Evolutionary conservation across 768 basidiomycete genomes (phyloP).

Genomic region (Lentinus brumalis): DNA sequence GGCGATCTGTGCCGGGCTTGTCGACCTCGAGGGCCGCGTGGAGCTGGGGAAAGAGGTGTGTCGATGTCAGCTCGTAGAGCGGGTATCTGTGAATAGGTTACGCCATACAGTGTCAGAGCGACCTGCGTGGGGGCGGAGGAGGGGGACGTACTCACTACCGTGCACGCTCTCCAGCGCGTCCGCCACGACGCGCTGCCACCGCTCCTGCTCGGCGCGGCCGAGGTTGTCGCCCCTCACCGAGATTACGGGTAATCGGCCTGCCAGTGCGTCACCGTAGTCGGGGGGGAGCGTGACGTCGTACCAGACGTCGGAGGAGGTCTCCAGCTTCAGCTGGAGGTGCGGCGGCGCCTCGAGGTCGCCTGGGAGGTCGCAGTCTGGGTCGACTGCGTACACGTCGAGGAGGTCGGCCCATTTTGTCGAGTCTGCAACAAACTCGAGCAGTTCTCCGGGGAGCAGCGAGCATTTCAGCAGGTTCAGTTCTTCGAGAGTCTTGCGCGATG

Average conservation of each 20-base stretch:
- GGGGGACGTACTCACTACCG: slow-evolving; percentile 33
- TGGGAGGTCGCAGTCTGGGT: slow-evolving; percentile 13
- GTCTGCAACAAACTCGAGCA: slow-evolving; percentile 47
- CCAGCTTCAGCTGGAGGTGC: slow-evolving; percentile 38
- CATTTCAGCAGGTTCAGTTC: slow-evolving; percentile 63
- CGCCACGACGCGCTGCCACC: slow-evolving; percentile 46
- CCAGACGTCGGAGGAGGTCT: slow-evolving; percentile 29
- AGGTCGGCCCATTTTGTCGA: slow-evolving; percentile 33
- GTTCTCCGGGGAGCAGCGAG: slow-evolving; percentile 66
- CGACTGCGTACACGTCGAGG: slow-evolving; percentile 26
- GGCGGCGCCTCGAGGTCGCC: slow-evolving; percentile 32
- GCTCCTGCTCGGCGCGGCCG: slow-evolving; percentile 49
- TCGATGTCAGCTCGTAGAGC: slow-evolving; percentile 57
- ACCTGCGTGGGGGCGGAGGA: not conserved
- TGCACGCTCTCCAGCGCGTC: slow-evolving; percentile 39
- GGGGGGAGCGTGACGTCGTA: slow-evolving; percentile 39
- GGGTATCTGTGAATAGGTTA: slow-evolving; percentile 50
- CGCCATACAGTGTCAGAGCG: not conserved
- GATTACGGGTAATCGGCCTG: slow-evolving; percentile 27
- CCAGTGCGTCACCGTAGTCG: slow-evolving; percentile 17
- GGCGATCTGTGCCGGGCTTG: not conserved
- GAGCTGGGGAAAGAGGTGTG: slow-evolving; percentile 58
- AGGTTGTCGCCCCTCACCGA: slow-evolving; percentile 51
- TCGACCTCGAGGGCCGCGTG: slow-evolving; percentile 36
- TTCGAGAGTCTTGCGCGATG: slow-evolving; percentile 30